These are phyloP conservation scores for Penicillium sp. DNA, from an alignment of 2,329 filamentous ascomycete genomes.

Conservation along the genomic window DNA sequence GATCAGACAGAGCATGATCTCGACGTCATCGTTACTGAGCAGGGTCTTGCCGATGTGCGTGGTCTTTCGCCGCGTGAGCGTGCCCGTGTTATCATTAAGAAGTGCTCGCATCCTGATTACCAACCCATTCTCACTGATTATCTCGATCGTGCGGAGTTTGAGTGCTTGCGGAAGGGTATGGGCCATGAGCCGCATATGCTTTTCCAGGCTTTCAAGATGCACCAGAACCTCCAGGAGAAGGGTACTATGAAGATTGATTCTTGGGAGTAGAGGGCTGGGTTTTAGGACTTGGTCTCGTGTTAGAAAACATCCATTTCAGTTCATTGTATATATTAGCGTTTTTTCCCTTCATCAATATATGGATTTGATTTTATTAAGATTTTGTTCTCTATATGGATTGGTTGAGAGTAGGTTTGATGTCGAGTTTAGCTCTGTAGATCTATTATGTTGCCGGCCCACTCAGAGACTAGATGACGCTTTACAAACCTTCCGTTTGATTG, in stretches of 20 bases:
- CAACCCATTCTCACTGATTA: conserved; percentile 78
- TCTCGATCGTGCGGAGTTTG: conserved; percentile 80
- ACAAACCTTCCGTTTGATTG: neutral
- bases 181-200: conserved; percentile 86
- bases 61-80: conserved; percentile 77
- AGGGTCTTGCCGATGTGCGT: conserved; percentile 80
- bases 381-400: neutral
- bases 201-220: conserved; percentile 86
- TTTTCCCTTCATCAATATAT: neutral
- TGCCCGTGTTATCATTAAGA: conserved; percentile 79
- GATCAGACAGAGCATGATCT: conserved; percentile 93
- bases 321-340: neutral
- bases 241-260: conserved; percentile 83
- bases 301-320: no score
- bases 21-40: conserved; percentile 78
- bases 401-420: neutral
- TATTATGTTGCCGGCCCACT: neutral
- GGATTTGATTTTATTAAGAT: neutral
- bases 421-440: neutral
- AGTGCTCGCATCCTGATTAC: conserved; percentile 85
- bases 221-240: conserved; percentile 76
- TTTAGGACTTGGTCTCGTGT: neutral
- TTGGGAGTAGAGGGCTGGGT: conserved; percentile 52
- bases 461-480: neutral
- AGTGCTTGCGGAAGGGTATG: conserved; percentile 83